Percentiles rank a stretch among this genome's conserved stretches.
Evolutionary conservation across 192 early-diverging fungal genomes (phyloP).

Genomic region (Coemansia sp.): DNA sequence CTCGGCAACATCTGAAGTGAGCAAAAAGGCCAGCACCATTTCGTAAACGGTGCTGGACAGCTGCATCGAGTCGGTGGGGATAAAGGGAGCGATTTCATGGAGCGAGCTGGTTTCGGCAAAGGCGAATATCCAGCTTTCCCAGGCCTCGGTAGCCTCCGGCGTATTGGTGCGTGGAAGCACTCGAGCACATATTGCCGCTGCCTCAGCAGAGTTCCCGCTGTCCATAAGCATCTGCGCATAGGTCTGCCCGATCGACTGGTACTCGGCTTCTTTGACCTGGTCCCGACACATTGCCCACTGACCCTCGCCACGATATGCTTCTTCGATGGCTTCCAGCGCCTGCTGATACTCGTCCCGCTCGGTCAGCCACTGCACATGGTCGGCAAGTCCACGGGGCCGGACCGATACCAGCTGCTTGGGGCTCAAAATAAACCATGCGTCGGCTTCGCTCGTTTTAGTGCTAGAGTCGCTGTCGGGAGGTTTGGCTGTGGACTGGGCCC

Average conservation of each 20-base stretch:
- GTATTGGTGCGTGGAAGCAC: constrained; percentile 60
- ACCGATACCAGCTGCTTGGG: constrained; percentile 94
- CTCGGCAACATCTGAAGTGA: constrained; percentile 35
- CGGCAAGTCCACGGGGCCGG: constrained; percentile 80
- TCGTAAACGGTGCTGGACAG: constrained; percentile 82
- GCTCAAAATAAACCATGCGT: constrained; percentile 87
- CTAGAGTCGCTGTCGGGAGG: background rate
- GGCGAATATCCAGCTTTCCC: constrained; percentile 91
- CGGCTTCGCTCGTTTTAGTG: constrained; percentile 48
- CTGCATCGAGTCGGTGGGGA: constrained; percentile 74
- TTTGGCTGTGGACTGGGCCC: background rate
- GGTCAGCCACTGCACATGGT: constrained; percentile 94
- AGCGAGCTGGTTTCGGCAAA: constrained; percentile 80
- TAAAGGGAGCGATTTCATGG: constrained; percentile 66
- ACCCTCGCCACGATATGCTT: constrained; percentile 58
- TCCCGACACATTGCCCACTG: constrained; percentile 36
- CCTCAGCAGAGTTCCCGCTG: constrained; percentile 63
- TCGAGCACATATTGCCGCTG: constrained; percentile 69
- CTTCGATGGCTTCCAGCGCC: constrained; percentile 67
- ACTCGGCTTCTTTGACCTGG: constrained; percentile 58
- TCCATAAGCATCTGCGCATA: constrained; percentile 76
- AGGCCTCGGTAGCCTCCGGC: constrained; percentile 37
- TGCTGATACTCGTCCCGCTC: constrained; percentile 76
- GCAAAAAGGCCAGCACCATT: constrained; percentile 67
- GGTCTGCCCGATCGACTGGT: constrained; percentile 74